phyloP scores from a whole-genome alignment of 192 early-diverging fungal species.

The Spinellus fusiger region DNA sequence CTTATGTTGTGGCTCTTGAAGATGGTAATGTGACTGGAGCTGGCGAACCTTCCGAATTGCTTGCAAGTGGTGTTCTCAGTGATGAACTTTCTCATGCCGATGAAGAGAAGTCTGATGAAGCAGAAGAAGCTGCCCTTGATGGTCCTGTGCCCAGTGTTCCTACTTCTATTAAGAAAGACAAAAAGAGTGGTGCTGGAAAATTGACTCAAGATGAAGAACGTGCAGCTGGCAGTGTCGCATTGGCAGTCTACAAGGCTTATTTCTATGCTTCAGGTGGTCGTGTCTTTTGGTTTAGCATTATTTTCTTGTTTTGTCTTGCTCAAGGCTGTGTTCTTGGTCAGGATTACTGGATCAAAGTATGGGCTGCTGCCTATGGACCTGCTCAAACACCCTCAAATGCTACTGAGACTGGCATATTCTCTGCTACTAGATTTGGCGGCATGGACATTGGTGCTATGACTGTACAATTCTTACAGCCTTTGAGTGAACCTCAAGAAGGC shows the following conservation, averaged over 20 bases:
- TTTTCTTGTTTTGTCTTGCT: slow-evolving; percentile 35
- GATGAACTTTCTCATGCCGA: slow-evolving; percentile 35
- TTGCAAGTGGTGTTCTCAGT: slow-evolving; percentile 37
- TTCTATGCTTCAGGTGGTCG: slow-evolving; percentile 60
- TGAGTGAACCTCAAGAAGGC: neutral
- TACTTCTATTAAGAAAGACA: slow-evolving; percentile 25
- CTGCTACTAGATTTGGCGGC: neutral
- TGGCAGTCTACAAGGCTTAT: slow-evolving; percentile 74
- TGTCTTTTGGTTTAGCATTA: slow-evolving; percentile 54
- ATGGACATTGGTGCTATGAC: neutral
- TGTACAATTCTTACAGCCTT: neutral
- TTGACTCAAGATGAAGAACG: slow-evolving; percentile 83
- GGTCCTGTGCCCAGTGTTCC: slow-evolving; percentile 31
- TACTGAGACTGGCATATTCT: neutral
- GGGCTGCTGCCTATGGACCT: slow-evolving; percentile 38
- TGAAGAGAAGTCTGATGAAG: slow-evolving; percentile 26
- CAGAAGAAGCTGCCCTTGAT: slow-evolving; percentile 37
- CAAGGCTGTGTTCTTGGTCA: slow-evolving; percentile 41
- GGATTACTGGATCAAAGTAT: slow-evolving; percentile 62
- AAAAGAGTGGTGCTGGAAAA: slow-evolving; percentile 40
- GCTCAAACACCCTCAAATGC: neutral
- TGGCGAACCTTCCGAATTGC: slow-evolving; percentile 45
- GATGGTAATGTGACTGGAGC: slow-evolving; percentile 50
- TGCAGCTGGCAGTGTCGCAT: slow-evolving; percentile 72
- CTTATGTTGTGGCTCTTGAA: slow-evolving; percentile 52